Conservation (phyloP, 2,329 filamentous ascomycete species). For the Verticillium zaregamsianum region DNA sequence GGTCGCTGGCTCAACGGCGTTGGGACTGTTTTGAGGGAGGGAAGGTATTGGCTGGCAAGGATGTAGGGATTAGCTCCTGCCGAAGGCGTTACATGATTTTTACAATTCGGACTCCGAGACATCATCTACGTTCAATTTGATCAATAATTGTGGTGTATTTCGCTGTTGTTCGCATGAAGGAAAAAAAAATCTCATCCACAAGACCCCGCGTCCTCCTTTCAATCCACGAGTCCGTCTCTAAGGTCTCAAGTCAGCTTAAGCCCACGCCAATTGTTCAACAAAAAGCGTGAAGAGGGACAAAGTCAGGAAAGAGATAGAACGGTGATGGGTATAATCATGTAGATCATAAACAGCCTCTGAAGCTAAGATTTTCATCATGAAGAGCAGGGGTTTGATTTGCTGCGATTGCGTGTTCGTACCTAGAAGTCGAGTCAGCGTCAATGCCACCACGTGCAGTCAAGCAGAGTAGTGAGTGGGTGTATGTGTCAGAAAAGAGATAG, state of each 20-base stretch:
- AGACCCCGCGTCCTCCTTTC: not conserved
- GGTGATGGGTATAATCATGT: constrained; percentile 33
- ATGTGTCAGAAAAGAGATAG: constrained; percentile 16
- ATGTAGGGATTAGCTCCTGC: constrained; percentile 1
- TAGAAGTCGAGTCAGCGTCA: not conserved
- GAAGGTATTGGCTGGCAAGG: not conserved
- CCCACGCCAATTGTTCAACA: not conserved
- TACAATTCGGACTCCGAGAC: constrained; percentile 6
- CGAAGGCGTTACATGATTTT: not conserved
- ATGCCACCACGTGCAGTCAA: not conserved
- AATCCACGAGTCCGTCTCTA: not conserved
- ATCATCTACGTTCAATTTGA: not conserved
- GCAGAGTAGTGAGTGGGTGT: not conserved
- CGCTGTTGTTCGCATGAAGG: not conserved
- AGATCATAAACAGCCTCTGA: constrained; percentile 47
- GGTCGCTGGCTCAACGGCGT: constrained; percentile 5
- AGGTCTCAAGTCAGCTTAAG: not conserved
- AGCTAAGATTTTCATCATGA: constrained; percentile 33
- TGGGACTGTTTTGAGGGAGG: not conserved
- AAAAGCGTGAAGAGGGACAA: not conserved
- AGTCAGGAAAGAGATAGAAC: constrained; percentile 19
- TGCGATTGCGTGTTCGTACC: not conserved
- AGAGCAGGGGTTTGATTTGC: constrained; percentile 2
- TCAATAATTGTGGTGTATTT: not conserved
- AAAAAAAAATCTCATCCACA: not conserved